phyloP scores from a whole-genome alignment of 495 filamentous ascomycete genomes.

The Podospora appendiculata region DNA sequence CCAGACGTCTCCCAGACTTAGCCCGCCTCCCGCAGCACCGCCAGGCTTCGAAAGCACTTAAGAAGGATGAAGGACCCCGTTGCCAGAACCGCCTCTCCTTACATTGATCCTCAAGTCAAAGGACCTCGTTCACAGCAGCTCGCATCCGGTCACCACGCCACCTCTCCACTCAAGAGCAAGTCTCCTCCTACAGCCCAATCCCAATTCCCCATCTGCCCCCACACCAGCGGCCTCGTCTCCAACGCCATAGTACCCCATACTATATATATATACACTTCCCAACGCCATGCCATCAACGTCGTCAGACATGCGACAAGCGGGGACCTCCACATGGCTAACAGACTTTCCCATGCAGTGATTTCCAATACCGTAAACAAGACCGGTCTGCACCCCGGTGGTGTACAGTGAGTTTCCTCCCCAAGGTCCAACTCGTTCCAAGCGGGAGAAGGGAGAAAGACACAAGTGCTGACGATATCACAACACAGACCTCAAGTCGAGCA shows the following conservation, averaged over 20 bases:
- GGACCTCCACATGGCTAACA: slow-evolving; percentile 20
- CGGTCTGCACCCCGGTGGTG: slow-evolving; percentile 79
- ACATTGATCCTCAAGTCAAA: slow-evolving; percentile 39
- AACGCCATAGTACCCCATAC: not conserved
- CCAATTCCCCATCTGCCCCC: not conserved
- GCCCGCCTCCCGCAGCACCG: slow-evolving; percentile 2
- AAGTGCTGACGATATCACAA: slow-evolving; percentile 5
- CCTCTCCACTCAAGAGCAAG: slow-evolving; percentile 31
- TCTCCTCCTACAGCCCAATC: slow-evolving; percentile 1
- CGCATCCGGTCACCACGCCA: slow-evolving; percentile 20
- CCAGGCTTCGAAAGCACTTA: slow-evolving; percentile 21
- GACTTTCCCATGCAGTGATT: slow-evolving; percentile 53
- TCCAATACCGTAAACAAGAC: slow-evolving; percentile 76
- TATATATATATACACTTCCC: not conserved
- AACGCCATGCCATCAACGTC: not conserved
- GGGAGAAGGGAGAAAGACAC: not conserved
- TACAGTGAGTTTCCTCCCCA: slow-evolving; percentile 57
- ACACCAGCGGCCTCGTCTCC: too few species aligned
- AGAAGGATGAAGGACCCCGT: slow-evolving; percentile 45
- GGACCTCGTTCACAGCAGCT: slow-evolving; percentile 38
- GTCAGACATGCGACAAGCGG: not conserved
- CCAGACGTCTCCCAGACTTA: slow-evolving; percentile 2
- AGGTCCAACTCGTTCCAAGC: not conserved
- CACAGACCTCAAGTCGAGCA: slow-evolving; percentile 73
- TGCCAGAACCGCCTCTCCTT: slow-evolving; percentile 40